Conservation (phyloP, 2,329 filamentous ascomycete species). For the Talaromyces sp. region DNA sequence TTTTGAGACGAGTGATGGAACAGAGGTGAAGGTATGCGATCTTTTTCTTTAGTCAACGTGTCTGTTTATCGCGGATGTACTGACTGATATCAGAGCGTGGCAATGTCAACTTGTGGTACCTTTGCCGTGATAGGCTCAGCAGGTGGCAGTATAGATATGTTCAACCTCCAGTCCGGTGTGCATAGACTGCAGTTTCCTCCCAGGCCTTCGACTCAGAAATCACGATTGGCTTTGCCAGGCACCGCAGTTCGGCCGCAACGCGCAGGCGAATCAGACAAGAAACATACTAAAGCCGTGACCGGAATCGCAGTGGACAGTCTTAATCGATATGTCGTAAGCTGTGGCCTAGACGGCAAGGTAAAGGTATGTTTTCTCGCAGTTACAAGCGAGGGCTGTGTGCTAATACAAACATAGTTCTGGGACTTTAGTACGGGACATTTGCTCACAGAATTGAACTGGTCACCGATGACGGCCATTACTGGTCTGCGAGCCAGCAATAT, state of each 20-base stretch:
- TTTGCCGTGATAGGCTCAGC: conserved; percentile 87
- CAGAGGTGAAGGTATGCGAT: conserved; percentile 57
- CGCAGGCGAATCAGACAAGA: background rate
- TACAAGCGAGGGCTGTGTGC: background rate
- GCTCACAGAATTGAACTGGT: conserved; percentile 76
- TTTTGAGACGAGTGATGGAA: conserved; percentile 76
- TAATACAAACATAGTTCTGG: conserved; percentile 62
- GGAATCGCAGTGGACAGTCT: conserved; percentile 84
- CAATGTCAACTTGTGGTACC: conserved; percentile 85
- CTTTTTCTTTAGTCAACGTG: background rate
- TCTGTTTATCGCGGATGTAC: background rate
- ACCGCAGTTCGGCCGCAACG: background rate
- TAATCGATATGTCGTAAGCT: conserved; percentile 80
- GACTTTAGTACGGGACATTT: conserved; percentile 81
- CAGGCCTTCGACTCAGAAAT: conserved; percentile 56
- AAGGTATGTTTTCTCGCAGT: conserved; percentile 47
- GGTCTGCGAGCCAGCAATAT: conserved; percentile 73
- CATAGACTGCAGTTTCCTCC: conserved; percentile 86
- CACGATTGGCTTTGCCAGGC: background rate
- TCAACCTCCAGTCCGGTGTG: conserved; percentile 88
- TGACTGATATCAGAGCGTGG: conserved; percentile 58
- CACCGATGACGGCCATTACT: conserved; percentile 68
- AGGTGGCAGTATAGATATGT: conserved; percentile 83
- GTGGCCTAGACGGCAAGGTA: conserved; percentile 81
- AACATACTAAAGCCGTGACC: conserved; percentile 76